phyloP scores from a whole-genome alignment of 371 early-diverging fungal species.

The Mycotypha africana region DNA sequence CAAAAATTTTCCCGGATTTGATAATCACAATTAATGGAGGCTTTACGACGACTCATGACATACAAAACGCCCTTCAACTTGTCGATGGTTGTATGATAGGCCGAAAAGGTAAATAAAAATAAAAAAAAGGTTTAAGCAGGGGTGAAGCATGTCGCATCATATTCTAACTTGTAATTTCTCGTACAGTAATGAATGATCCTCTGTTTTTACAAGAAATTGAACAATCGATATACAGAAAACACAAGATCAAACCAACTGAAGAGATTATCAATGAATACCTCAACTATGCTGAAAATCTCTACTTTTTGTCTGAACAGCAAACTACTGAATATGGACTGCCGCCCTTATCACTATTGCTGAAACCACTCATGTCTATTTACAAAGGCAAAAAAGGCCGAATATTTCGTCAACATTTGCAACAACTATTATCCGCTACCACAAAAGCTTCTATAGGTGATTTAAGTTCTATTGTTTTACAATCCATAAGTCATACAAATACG shows the following conservation, averaged over 20 bases:
- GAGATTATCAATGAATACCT: conserved; percentile 34
- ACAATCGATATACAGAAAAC: conserved; percentile 10
- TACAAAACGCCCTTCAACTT: conserved; percentile 36
- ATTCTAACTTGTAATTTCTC: no score
- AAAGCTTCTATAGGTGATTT: no score
- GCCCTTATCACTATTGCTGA: conserved; percentile 26
- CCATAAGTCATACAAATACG: no score
- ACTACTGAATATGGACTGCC: conserved; percentile 15
- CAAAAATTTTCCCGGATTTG: conserved; percentile 57
- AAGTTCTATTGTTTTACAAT: no score
- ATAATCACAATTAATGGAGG: conserved; percentile 82
- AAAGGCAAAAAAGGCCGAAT: conserved; percentile 23
- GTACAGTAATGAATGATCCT: conserved; percentile 33
- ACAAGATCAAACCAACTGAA: conserved; percentile 20
- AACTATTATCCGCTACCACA: conserved; percentile 12
- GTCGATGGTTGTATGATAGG: conserved; percentile 79
- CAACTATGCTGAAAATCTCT: conserved; percentile 24
- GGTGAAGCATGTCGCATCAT: no score
- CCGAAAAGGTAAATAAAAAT: conserved; percentile 51
- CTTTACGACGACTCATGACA: conserved; percentile 43
- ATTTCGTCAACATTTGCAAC: conserved; percentile 26
- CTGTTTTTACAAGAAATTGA: conserved; percentile 30
- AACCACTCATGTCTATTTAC: conserved; percentile 31
- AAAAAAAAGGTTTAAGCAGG: not conserved
- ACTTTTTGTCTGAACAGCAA: conserved; percentile 6